These are phyloP conservation scores for Geotrichum candidum DNA, from an alignment of 1,139 yeast species.

Conservation along the genomic window DNA sequence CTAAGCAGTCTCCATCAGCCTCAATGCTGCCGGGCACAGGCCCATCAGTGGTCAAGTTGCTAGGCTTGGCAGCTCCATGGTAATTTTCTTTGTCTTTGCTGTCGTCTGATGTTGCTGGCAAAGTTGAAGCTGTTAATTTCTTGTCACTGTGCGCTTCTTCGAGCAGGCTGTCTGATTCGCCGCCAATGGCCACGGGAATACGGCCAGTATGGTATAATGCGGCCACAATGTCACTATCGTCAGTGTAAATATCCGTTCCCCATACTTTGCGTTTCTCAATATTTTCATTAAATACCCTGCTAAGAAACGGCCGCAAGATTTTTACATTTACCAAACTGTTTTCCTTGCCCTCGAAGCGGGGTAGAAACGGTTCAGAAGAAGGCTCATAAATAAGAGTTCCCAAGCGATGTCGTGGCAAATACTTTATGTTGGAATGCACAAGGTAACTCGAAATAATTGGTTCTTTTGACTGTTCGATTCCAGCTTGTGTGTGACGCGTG, in stretches of 20 bases:
- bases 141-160: neutral
- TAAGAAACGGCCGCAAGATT: constrained; percentile 43
- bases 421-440: constrained; percentile 42
- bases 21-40: neutral
- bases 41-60: neutral
- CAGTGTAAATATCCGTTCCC: constrained; percentile 93
- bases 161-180: neutral
- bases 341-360: constrained; percentile 43
- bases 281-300: constrained; percentile 36
- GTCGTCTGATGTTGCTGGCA: neutral
- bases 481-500: neutral
- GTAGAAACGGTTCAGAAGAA: constrained; percentile 26
- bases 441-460: constrained; percentile 39
- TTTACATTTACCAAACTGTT: constrained; percentile 60
- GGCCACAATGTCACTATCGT: constrained; percentile 79
- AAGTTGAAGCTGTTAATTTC: neutral
- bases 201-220: constrained; percentile 67
- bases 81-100: neutral
- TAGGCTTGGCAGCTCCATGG: neutral
- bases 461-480: constrained; percentile 4
- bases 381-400: constrained; percentile 62
- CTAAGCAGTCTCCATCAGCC: constrained; percentile 49
- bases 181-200: neutral
- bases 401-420: constrained; percentile 46
- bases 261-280: constrained; percentile 58